A percentile compares a stretch with the other conserved stretches of the same genome.
These are phyloP conservation scores for Ampelocalamus luodianensis DNA, from an alignment of 176 grass and related monocot genomes.

Conservation along the genomic window DNA sequence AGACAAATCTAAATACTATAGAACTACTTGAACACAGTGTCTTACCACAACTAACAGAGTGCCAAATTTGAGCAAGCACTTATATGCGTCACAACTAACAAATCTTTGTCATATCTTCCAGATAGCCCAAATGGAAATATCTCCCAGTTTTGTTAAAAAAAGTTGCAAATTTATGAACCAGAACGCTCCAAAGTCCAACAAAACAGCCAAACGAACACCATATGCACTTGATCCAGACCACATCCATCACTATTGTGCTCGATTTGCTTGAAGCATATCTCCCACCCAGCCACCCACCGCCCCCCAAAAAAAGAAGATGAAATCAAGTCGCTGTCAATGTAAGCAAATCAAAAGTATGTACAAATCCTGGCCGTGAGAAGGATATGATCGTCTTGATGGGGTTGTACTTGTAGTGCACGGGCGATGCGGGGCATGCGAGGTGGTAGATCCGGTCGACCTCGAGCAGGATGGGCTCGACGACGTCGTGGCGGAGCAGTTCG, in stretches of 20 bases:
- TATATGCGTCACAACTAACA: neutral
- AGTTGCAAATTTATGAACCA: neutral
- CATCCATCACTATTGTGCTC: conserved; percentile 5
- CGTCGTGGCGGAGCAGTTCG: conserved; percentile 91
- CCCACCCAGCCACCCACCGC: neutral
- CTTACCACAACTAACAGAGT: neutral
- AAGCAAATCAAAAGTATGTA: conserved; percentile 33
- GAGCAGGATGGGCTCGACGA: conserved; percentile 86
- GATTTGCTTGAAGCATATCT: conserved; percentile 24
- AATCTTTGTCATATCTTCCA: neutral
- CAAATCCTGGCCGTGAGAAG: conserved; percentile 44
- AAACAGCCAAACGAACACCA: neutral
- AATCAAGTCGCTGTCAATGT: conserved; percentile 33
- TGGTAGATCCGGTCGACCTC: conserved; percentile 97
- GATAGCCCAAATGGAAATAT: neutral
- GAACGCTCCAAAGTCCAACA: neutral
- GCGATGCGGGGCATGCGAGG: conserved; percentile 84
- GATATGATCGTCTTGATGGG: conserved; percentile 90
- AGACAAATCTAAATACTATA: conserved; percentile 23
- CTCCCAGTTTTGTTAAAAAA: neutral
- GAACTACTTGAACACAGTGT: neutral
- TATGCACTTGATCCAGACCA: conserved; percentile 24
- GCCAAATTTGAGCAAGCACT: neutral
- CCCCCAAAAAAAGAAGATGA: neutral
- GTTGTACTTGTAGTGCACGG: conserved; percentile 88